Conservation (phyloP, 306 rosid species). For the Crotalaria pallida region DNA sequence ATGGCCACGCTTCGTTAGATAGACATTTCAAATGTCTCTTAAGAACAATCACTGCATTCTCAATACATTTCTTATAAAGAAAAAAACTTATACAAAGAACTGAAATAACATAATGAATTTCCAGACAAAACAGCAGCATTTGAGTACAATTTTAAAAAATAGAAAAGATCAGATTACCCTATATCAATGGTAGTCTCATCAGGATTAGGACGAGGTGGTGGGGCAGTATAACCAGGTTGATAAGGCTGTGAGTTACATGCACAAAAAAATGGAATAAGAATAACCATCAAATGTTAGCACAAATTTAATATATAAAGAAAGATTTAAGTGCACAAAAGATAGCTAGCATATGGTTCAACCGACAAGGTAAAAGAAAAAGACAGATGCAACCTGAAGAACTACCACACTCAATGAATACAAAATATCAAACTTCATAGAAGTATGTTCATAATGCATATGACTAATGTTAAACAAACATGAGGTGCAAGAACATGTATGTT, state of each 20-base stretch:
- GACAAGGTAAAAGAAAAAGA: not conserved
- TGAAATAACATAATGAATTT: not conserved
- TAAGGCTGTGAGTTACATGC: slow-evolving; percentile 54
- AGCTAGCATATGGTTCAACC: slow-evolving; percentile 2
- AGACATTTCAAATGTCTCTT: not conserved
- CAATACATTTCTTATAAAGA: not conserved
- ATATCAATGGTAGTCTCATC: slow-evolving; percentile 91
- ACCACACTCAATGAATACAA: not conserved
- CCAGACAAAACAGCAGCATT: not conserved
- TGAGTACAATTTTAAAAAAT: not conserved
- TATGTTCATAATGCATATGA: not conserved
- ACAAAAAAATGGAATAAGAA: not conserved
- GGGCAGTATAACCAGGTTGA: slow-evolving; percentile 77
- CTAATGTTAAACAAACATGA: not conserved
- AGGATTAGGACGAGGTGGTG: slow-evolving; percentile 69
- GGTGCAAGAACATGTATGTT: not conserved
- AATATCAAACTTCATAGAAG: not conserved
- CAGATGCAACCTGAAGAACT: not conserved
- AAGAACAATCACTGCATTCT: not conserved
- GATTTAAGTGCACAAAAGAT: not conserved
- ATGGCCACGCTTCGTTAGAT: not conserved
- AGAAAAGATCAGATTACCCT: slow-evolving; percentile 50
- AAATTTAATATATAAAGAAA: not conserved
- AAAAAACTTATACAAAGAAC: not conserved
- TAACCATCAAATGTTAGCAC: slow-evolving; percentile 18